Base-by-base conservation (phyloP, 208 protist genomes). In the Porcisia deanei region DNA sequence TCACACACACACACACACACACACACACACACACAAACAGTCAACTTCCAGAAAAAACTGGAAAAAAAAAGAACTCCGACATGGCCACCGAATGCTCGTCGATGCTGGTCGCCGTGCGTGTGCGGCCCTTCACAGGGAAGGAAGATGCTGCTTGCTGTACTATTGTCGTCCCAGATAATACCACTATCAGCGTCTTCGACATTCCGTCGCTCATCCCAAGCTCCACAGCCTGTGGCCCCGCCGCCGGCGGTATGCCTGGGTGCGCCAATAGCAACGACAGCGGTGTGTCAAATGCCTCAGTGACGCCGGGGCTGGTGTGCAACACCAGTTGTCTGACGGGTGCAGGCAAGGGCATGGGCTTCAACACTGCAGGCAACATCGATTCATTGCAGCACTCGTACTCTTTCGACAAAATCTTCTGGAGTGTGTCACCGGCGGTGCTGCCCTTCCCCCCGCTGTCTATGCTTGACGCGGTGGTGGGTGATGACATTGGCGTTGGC, bases 351-450 rank as follows among this genome's bases (percentile, higher is more conserved):
- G 71, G 39, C 52, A 34, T 63, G 39, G 3, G 18, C 45, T 63
- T 52, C 43, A 25, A 37, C 49, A n/a, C 41, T 4, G 22, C 64
- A 3, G 2, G n/a, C 25, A 52, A 22, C 14, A 18, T 77, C 0
- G 77, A 77, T 7, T 7, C 72, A 10, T 52, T 80, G 58, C 74
- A 74, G 7, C 92, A 94, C 69, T 81, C 85, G 39, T 96, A 88
- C 74, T 86, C 85, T 3, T 94, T 93, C 65, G 90, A 94, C 79
- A 85, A 83, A 18, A 88, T 96, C 2, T 94, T 96, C 65, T 94
- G 90, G 88, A 89, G 85, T n/a, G 73, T 94, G 3, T 75, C 82
- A 64, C 77, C 80, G 10, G 22, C 70, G 20, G 80, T 90, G 53
- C 77, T 94, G 61, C 91, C 91, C 14, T 66, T 94, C 8, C 69